Conservation (phyloP, 345 rosid genomes). For the Sapria himalayana region DNA sequence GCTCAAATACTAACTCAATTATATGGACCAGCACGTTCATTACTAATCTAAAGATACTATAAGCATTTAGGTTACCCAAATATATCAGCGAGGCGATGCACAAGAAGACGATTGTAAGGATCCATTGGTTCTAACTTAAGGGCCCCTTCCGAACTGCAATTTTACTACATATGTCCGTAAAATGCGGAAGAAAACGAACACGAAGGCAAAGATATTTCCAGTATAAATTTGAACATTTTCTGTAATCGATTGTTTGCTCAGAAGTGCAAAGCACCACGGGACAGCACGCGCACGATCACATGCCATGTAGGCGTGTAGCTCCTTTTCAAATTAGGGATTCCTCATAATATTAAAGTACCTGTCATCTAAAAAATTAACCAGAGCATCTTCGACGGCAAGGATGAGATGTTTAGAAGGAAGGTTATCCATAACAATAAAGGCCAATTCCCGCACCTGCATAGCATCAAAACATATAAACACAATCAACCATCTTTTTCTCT, state of each 20-base stretch:
- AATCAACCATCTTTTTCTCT: background rate
- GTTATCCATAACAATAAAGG: conserved; percentile 40
- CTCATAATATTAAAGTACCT: conserved; percentile 9
- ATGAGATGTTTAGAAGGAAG: conserved; percentile 42
- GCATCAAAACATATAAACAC: background rate
- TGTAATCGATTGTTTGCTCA: background rate
- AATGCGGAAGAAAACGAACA: background rate
- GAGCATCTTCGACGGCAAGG: conserved; percentile 40
- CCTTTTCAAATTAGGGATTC: background rate
- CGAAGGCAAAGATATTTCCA: background rate
- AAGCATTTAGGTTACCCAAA: conserved; percentile 59
- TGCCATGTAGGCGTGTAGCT: background rate
- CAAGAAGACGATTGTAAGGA: conserved; percentile 39
- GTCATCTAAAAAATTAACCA: conserved; percentile 27
- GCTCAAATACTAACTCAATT: no score
- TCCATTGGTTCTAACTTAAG: conserved; percentile 54
- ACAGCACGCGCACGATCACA: background rate
- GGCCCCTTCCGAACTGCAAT: conserved; percentile 29
- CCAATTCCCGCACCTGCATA: conserved; percentile 46
- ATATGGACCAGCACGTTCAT: no score
- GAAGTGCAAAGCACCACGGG: no score
- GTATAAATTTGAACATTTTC: background rate
- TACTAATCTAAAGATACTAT: no score
- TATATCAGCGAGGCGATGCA: conserved; percentile 52
- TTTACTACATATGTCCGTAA: background rate